phyloP scores from a whole-genome alignment of 2,329 filamentous ascomycete species.

The Huntiella savannae region DNA sequence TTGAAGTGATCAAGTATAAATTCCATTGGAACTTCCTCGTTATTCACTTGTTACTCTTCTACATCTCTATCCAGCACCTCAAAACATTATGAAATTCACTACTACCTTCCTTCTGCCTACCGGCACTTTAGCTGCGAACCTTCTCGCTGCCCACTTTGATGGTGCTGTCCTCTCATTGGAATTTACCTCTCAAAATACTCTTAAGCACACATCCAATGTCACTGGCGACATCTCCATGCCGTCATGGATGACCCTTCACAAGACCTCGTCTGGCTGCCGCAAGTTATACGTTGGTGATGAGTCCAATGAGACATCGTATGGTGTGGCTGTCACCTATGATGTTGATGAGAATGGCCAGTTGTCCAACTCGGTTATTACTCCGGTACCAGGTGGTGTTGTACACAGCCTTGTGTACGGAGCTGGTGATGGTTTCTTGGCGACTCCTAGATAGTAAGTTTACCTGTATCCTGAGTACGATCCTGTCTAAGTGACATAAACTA shows the following conservation, averaged over 20 bases:
- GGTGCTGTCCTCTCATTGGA: constrained; percentile 13
- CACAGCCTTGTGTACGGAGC: constrained; percentile 23
- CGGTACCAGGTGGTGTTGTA: constrained; percentile 21
- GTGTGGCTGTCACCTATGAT: constrained; percentile 15
- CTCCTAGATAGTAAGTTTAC: constrained; percentile 25
- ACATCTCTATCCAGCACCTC: background rate
- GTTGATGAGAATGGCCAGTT: constrained; percentile 17
- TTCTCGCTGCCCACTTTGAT: constrained; percentile 14
- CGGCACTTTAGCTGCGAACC: constrained; percentile 11
- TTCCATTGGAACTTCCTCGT: background rate
- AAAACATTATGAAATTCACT: constrained; percentile 6
- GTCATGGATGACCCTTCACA: constrained; percentile 13
- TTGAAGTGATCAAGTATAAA: background rate
- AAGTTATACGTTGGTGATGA: constrained; percentile 13
- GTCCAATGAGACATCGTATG: constrained; percentile 18
- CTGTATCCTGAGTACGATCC: background rate
- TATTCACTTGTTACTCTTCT: background rate
- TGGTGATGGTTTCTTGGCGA: constrained; percentile 21
- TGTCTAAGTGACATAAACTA: background rate
- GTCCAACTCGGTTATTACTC: constrained; percentile 15
- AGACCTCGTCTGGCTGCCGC: background rate
- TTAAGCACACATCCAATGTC: constrained; percentile 11
- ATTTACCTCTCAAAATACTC: constrained; percentile 3
- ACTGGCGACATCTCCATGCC: constrained; percentile 12
- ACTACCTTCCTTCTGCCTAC: constrained; percentile 7